Evolutionary conservation across 176 grass and related monocot genomes (phyloP).

Genomic region (Eleusine coracana): DNA sequence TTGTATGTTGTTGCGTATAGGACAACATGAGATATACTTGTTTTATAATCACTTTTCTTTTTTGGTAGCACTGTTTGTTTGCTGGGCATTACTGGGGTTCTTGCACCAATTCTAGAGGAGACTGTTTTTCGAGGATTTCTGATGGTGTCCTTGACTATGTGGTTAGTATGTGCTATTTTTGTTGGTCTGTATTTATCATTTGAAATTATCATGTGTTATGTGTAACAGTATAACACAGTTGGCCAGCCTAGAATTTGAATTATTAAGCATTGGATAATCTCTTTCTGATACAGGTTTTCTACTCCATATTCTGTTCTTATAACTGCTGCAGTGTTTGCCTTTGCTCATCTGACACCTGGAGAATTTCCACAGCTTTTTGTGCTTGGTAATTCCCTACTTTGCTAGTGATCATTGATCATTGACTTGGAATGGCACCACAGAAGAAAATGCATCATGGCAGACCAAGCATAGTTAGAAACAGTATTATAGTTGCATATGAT

Average conservation of each 20-base stretch:
- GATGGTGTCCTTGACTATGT: slow-evolving; percentile 87
- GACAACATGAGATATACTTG: slow-evolving; percentile 3
- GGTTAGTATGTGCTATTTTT: slow-evolving; percentile 48
- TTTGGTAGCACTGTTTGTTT: slow-evolving; percentile 74
- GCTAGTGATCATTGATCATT: neutral
- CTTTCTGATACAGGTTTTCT: slow-evolving; percentile 65
- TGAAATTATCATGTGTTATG: slow-evolving; percentile 8
- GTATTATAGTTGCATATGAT: neutral
- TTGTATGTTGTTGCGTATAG: slow-evolving; percentile 29
- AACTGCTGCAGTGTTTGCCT: slow-evolving; percentile 74
- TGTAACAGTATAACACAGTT: slow-evolving; percentile 13
- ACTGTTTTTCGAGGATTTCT: slow-evolving; percentile 96
- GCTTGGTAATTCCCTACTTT: slow-evolving; percentile 60
- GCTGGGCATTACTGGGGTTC: slow-evolving; percentile 78
- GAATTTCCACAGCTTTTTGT: slow-evolving; percentile 92
- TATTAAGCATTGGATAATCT: slow-evolving; percentile 2
- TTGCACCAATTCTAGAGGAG: slow-evolving; percentile 91
- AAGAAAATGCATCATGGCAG: neutral
- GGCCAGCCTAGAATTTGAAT: slow-evolving; percentile 15
- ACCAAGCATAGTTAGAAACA: neutral
- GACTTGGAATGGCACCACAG: neutral
- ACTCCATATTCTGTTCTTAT: slow-evolving; percentile 81
- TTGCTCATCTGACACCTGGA: slow-evolving; percentile 93
- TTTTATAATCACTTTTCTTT: slow-evolving; percentile 18
- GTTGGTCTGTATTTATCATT: slow-evolving; percentile 13